Percentiles rank a stretch among this genome's conserved stretches.
These are phyloP conservation scores for Microbotryomycetes sp. DNA, from an alignment of 1,284 basidiomycete species.

Conservation along the genomic window DNA sequence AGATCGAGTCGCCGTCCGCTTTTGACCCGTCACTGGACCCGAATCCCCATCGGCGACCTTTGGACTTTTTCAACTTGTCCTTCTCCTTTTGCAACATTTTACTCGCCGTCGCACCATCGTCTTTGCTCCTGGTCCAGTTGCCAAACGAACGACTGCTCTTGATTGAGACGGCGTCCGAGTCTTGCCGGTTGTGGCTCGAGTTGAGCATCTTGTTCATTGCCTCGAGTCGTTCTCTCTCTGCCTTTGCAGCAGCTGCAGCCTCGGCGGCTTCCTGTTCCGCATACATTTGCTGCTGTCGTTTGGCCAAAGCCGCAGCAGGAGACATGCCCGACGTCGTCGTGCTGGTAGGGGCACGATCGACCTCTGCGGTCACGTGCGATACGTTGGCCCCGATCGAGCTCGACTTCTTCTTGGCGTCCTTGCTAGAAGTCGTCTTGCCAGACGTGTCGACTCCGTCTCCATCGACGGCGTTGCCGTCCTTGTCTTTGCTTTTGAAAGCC, in stretches of 20 bases:
- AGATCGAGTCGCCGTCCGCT: constrained; percentile 9
- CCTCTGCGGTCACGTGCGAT: constrained; percentile 76
- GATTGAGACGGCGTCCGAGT: constrained; percentile 9
- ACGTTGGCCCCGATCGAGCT: constrained; percentile 64
- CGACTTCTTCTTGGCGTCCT: constrained; percentile 47
- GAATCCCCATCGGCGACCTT: constrained; percentile 42
- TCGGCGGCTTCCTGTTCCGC: constrained; percentile 59
- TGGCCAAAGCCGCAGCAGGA: constrained; percentile 82
- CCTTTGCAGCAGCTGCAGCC: constrained; percentile 37
- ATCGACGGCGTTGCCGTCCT: constrained; percentile 56
- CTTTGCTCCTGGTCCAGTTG: constrained; percentile 33
- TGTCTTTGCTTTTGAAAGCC: constrained; percentile 77
- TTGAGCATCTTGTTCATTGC: neutral
- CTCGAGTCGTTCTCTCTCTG: constrained; percentile 6
- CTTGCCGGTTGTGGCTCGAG: constrained; percentile 6
- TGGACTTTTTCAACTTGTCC: constrained; percentile 40
- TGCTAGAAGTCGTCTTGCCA: constrained; percentile 34
- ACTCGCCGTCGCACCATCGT: constrained; percentile 52
- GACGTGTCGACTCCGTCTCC: constrained; percentile 47
- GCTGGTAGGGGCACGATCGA: constrained; percentile 57
- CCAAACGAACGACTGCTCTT: constrained; percentile 9
- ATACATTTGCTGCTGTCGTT: constrained; percentile 57
- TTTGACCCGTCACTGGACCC: constrained; percentile 17
- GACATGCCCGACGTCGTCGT: constrained; percentile 65
- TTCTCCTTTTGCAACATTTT: constrained; percentile 44